These are phyloP conservation scores for Candida alai DNA, from an alignment of 805 yeast genomes.

Conservation along the genomic window DNA sequence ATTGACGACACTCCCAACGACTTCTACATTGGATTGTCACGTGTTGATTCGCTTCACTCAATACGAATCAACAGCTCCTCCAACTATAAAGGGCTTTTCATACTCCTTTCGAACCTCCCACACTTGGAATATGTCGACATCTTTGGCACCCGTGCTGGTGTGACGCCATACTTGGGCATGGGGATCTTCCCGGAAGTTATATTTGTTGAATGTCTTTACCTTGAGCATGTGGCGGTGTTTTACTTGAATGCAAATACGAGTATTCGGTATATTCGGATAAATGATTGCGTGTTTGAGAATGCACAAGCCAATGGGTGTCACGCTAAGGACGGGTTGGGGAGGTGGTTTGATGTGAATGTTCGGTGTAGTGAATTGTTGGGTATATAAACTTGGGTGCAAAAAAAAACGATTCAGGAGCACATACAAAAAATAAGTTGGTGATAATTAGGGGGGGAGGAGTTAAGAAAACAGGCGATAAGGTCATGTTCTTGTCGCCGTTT, in stretches of 20 bases:
- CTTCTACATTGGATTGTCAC: conserved; percentile 12
- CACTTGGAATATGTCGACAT: conserved; percentile 37
- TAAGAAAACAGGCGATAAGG: too few species aligned
- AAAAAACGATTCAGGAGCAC: too few species aligned
- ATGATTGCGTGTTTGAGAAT: conserved; percentile 46
- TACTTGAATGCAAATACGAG: conserved; percentile 25
- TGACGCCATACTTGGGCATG: conserved; percentile 40
- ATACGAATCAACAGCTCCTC: conserved; percentile 38
- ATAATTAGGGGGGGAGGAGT: too few species aligned
- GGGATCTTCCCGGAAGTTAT: conserved; percentile 52
- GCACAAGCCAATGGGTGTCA: conserved; percentile 12
- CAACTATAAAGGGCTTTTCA: conserved; percentile 15
- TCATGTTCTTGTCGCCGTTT: too few species aligned
- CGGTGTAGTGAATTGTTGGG: too few species aligned
- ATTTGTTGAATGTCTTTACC: conserved; percentile 54
- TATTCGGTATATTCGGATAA: conserved; percentile 44
- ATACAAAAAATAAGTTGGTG: too few species aligned
- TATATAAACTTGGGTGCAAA: too few species aligned
- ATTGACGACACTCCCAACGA: neutral
- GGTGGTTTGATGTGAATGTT: conserved; percentile 43
- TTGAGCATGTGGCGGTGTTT: conserved; percentile 48
- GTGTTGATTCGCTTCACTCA: conserved; percentile 22
- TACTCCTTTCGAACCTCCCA: conserved; percentile 22
- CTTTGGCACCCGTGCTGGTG: conserved; percentile 49
- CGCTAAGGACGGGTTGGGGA: conserved; percentile 45